Conservation (phyloP, 2,329 filamentous ascomycete genomes). For the Cytospora chrysosperma region DNA sequence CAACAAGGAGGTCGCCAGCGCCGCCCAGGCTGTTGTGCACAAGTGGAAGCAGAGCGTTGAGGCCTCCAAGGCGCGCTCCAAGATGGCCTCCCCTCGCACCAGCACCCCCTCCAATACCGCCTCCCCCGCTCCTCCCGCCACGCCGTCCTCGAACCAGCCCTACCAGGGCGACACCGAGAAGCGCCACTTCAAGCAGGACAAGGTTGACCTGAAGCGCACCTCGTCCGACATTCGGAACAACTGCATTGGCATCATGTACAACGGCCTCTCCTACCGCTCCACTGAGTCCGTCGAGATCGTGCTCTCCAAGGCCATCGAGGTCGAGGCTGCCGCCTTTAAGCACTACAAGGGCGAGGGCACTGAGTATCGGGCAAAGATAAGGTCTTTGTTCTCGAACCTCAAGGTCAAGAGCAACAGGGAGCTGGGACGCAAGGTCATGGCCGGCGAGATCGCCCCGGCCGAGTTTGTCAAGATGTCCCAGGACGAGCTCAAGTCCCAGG, state of each 20-base stretch:
- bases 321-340: conserved; percentile 75
- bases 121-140: conserved; percentile 47
- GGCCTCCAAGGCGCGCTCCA: conserved; percentile 51
- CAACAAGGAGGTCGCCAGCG: conserved; percentile 75
- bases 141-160: conserved; percentile 38
- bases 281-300: conserved; percentile 70
- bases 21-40: conserved; percentile 78
- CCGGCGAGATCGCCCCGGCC: conserved; percentile 68
- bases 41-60: conserved; percentile 86
- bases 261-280: conserved; percentile 74
- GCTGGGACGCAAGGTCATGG: conserved; percentile 73
- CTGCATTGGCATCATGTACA: conserved; percentile 89
- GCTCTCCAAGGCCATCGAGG: conserved; percentile 72
- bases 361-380: conserved; percentile 84
- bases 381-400: conserved; percentile 89
- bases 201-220: conserved; percentile 74
- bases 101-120: conserved; percentile 50
- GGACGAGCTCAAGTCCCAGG: conserved; percentile 86
- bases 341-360: conserved; percentile 68
- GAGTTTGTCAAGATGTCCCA: conserved; percentile 83
- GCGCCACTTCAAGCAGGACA: conserved; percentile 79
- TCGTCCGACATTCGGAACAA: conserved; percentile 73
- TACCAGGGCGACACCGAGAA: conserved; percentile 71
- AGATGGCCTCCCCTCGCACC: conserved; percentile 41
- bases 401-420: conserved; percentile 86